phyloP scores from a whole-genome alignment of 2,329 filamentous ascomycete genomes.

The Ophiostoma sp. region DNA sequence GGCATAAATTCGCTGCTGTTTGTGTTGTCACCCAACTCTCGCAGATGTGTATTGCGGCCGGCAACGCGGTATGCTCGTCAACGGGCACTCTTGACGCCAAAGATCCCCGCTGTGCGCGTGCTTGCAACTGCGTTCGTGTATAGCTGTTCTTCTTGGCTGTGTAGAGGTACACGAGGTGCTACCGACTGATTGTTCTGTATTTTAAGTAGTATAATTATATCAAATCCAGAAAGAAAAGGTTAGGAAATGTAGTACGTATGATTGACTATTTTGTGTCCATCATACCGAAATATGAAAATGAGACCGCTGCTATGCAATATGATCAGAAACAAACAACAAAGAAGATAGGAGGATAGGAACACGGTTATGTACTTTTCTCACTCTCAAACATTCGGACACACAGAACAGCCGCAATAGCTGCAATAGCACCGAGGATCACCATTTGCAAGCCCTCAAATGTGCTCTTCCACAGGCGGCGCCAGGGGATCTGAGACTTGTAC shows the following conservation, averaged over 20 bases:
- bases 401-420: conserved; percentile 31
- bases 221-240: too few relatives aligned
- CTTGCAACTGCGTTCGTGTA: conserved; percentile 13
- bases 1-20: neutral
- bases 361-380: conserved; percentile 5
- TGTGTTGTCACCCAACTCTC: conserved; percentile 13
- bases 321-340: neutral
- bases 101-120: neutral
- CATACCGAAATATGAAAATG: too few relatives aligned
- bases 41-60: neutral
- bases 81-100: neutral
- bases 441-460: conserved; percentile 32
- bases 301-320: neutral
- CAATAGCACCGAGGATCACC: conserved; percentile 32
- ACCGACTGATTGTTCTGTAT: neutral
- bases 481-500: conserved; percentile 21
- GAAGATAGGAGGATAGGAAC: neutral
- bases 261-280: too few relatives aligned
- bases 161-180: neutral
- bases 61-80: conserved; percentile 6
- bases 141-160: neutral
- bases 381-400: conserved; percentile 31
- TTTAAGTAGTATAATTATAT: neutral
- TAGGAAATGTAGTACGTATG: too few relatives aligned
- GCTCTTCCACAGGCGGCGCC: conserved; percentile 28